A percentile compares a stretch with the other conserved stretches of the same genome.
Conservation (phyloP, 1,284 basidiomycete species). For the Moniliophthora roreri region DNA sequence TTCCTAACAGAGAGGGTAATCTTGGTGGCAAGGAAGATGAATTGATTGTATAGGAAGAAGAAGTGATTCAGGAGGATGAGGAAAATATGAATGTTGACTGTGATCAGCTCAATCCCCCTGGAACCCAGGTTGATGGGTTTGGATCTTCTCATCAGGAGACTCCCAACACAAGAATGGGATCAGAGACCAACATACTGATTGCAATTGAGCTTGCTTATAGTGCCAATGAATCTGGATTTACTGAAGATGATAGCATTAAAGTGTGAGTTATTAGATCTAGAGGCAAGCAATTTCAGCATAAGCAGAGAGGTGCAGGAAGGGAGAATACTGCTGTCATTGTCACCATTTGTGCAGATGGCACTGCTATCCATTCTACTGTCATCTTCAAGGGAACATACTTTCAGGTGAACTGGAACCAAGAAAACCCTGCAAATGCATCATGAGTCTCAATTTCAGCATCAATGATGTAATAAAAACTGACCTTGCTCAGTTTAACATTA, state of each 20-base stretch:
- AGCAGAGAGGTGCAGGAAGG: constrained; percentile 19
- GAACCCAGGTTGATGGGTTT: no score
- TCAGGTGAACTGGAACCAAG: constrained; percentile 24
- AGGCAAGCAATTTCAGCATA: constrained; percentile 26
- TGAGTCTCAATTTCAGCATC: constrained; percentile 13
- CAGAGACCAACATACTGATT: background rate
- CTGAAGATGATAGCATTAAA: background rate
- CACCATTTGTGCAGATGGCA: constrained; percentile 34
- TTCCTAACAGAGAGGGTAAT: background rate
- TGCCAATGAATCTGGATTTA: constrained; percentile 1
- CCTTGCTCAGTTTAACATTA: background rate
- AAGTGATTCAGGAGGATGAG: background rate
- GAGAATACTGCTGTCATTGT: constrained; percentile 33
- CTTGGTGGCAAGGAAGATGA: background rate
- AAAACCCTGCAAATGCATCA: constrained; percentile 26
- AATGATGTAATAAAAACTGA: background rate
- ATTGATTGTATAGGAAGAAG: no score
- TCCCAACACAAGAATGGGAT: background rate
- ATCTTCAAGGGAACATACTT: constrained; percentile 35
- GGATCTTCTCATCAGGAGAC: background rate
- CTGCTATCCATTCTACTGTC: constrained; percentile 25
- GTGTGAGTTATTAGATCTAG: constrained; percentile 15
- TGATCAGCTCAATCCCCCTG: no score
- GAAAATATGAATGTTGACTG: background rate
- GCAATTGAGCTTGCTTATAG: background rate